phyloP scores from a whole-genome alignment of 176 grass and related monocot species.

The Avena atlantica region DNA sequence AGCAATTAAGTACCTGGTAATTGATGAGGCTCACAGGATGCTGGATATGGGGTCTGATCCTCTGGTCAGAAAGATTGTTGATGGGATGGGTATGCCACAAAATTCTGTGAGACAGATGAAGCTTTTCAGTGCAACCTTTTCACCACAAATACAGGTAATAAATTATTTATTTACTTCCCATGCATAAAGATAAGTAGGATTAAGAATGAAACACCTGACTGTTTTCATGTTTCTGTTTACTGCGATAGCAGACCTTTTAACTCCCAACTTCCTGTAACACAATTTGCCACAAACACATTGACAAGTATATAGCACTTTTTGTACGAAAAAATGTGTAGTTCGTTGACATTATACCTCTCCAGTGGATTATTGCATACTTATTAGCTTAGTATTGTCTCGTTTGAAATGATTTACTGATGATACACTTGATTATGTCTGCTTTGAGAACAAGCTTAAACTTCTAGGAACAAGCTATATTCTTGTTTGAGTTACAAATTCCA shows the following conservation, averaged over 20 bases:
- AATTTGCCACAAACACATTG: not conserved
- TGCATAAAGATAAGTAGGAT: slow-evolving; percentile 5
- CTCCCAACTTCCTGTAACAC: not conserved
- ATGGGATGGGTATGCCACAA: slow-evolving; percentile 72
- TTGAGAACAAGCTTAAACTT: no score
- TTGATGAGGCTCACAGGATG: slow-evolving; percentile 96
- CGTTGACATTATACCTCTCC: not conserved
- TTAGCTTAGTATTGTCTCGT: not conserved
- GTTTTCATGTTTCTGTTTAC: slow-evolving; percentile 26
- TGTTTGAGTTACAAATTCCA: no score
- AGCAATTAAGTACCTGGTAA: slow-evolving; percentile 68
- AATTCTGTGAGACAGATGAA: slow-evolving; percentile 67
- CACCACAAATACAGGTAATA: slow-evolving; percentile 73
- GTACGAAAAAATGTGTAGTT: not conserved
- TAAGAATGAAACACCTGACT: not conserved
- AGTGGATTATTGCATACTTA: not conserved
- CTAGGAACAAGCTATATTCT: no score
- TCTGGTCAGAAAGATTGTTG: slow-evolving; percentile 81
- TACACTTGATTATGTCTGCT: slow-evolving; percentile 25
- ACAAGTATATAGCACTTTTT: slow-evolving; percentile 1
- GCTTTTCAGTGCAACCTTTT: slow-evolving; percentile 96
- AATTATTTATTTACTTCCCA: not conserved
- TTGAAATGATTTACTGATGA: not conserved
- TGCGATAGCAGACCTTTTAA: not conserved
- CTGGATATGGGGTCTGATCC: slow-evolving; percentile 97